These are phyloP conservation scores for Mortierella antarctica DNA, from an alignment of 192 early-diverging fungal genomes.

Conservation along the genomic window DNA sequence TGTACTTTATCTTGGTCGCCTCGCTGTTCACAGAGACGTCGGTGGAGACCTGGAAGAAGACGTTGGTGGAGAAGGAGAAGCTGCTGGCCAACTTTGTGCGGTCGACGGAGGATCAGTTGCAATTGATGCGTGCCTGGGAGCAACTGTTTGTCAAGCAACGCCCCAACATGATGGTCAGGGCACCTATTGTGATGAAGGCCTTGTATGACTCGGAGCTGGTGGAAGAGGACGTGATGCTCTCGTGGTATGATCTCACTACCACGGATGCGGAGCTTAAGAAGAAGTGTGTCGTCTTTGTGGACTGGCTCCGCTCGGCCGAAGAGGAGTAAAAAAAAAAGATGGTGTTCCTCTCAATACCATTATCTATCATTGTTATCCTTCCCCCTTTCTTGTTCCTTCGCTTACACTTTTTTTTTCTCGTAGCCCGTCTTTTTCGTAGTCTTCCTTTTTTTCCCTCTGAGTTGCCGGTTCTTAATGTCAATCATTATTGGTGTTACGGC, in stretches of 20 bases:
- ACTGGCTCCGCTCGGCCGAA: constrained; percentile 86
- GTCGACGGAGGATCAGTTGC: constrained; percentile 65
- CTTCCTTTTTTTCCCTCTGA: no score
- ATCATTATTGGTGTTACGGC: neutral
- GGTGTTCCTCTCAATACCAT: neutral
- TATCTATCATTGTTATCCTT: constrained; percentile 4
- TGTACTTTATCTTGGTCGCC: constrained; percentile 73
- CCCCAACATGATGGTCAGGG: constrained; percentile 60
- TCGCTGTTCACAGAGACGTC: constrained; percentile 69
- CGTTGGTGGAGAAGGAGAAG: constrained; percentile 52
- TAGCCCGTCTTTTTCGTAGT: neutral
- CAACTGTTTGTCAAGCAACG: constrained; percentile 61
- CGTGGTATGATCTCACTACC: constrained; percentile 68
- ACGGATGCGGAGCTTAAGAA: constrained; percentile 69
- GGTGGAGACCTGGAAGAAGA: constrained; percentile 44
- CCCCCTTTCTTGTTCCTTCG: neutral
- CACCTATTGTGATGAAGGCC: constrained; percentile 70
- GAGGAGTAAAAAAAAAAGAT: constrained; percentile 69
- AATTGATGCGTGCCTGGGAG: constrained; percentile 71
- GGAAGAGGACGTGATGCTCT: constrained; percentile 82
- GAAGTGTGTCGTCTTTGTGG: constrained; percentile 73
- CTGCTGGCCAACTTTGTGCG: constrained; percentile 68
- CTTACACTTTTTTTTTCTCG: neutral
- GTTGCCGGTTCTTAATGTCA: neutral
- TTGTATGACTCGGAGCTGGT: constrained; percentile 81